Evolutionary conservation across 345 rosid species (phyloP).

Genomic region (Mangifera indica): DNA sequence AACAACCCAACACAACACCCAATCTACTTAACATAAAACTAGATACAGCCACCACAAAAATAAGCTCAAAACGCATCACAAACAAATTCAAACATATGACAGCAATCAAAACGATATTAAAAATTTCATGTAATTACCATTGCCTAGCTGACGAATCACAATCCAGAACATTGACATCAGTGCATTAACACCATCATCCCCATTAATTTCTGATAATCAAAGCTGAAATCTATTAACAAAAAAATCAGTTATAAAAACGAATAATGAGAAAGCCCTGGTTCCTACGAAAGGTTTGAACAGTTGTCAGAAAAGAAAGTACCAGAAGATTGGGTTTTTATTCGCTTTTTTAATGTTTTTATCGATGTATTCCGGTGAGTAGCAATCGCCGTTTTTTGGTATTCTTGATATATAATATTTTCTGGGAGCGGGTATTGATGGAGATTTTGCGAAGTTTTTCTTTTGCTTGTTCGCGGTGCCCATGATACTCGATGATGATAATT

Average conservation of each 20-base stretch:
- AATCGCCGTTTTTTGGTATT: neutral
- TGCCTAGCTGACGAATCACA: slow-evolving; percentile 52
- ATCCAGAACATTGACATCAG: slow-evolving; percentile 65
- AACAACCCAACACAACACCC: neutral
- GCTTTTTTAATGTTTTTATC: neutral
- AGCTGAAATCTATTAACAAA: slow-evolving; percentile 8
- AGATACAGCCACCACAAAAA: neutral
- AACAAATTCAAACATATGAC: neutral
- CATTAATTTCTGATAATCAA: slow-evolving; percentile 27
- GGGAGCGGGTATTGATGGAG: neutral
- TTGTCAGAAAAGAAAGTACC: slow-evolving; percentile 1
- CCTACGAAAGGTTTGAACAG: neutral
- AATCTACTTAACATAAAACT: neutral
- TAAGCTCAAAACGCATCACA: neutral
- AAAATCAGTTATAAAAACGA: neutral
- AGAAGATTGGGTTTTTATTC: neutral
- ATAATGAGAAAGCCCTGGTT: neutral
- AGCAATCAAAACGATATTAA: too few species aligned
- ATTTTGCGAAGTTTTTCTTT: neutral
- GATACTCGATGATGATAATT: neutral
- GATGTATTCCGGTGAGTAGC: neutral
- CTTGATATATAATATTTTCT: neutral
- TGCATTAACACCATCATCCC: slow-evolving; percentile 37
- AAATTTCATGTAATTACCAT: slow-evolving; percentile 37
- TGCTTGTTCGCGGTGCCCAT: neutral